phyloP scores from a whole-genome alignment of 345 rosid species.

The Salix caprea region DNA sequence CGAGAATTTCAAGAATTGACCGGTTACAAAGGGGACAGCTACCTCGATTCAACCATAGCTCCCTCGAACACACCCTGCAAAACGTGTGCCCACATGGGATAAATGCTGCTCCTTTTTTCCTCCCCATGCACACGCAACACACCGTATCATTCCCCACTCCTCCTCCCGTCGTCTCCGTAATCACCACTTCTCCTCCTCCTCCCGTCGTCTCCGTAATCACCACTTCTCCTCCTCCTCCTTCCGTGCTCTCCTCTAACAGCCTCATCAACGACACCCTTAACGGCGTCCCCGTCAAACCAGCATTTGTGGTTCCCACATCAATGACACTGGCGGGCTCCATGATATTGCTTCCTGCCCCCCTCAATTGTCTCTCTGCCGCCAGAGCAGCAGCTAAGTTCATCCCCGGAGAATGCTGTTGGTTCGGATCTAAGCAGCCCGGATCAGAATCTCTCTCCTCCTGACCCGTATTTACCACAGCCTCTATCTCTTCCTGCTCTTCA shows the following conservation, averaged over 20 bases:
- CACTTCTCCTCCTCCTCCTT: slow-evolving; percentile 13
- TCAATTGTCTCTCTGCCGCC: slow-evolving; percentile 67
- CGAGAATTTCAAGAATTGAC: slow-evolving; percentile 59
- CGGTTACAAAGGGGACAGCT: slow-evolving; percentile 78
- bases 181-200: slow-evolving; percentile 15
- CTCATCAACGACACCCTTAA: slow-evolving; percentile 70
- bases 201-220: slow-evolving; percentile 10
- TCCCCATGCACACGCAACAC: slow-evolving; percentile 85
- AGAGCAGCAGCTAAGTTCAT: slow-evolving; percentile 92
- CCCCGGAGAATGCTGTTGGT: slow-evolving; percentile 16
- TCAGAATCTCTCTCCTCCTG: slow-evolving; percentile 19
- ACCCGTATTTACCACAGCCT: slow-evolving; percentile 5
- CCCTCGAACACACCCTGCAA: slow-evolving; percentile 75
- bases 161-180: slow-evolving; percentile 7
- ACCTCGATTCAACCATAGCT: slow-evolving; percentile 61
- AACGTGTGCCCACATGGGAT: slow-evolving; percentile 84
- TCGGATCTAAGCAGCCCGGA: slow-evolving; percentile 14
- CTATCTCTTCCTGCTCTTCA: slow-evolving; percentile 7
- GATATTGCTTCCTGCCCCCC: slow-evolving; percentile 9
- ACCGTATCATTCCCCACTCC: slow-evolving; percentile 38
- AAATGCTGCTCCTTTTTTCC: slow-evolving; percentile 68
- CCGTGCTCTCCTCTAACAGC: slow-evolving; percentile 56
- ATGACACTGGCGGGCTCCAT: background rate
- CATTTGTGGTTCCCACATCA: background rate
- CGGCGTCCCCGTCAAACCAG: slow-evolving; percentile 41